These are phyloP conservation scores for Sugiyamaella marilandica DNA, from an alignment of 805 yeast genomes.

Conservation along the genomic window DNA sequence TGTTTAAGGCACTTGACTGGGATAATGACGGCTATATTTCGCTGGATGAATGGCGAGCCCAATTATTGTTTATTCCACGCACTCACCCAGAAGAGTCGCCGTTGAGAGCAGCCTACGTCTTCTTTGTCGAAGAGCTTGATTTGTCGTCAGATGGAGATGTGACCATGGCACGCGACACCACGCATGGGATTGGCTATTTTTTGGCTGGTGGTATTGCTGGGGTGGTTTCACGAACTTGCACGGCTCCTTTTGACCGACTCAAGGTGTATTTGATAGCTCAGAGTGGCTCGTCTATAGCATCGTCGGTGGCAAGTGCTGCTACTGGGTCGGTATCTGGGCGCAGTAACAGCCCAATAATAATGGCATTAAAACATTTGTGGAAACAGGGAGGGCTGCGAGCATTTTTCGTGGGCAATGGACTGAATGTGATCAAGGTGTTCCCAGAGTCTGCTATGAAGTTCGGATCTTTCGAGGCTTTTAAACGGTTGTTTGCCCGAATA, in stretches of 20 bases:
- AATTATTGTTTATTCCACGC: constrained; percentile 77
- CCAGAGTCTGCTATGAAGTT: constrained; percentile 98
- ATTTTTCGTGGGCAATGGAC: constrained; percentile 92
- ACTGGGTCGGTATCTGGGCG: not conserved
- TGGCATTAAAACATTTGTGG: constrained; percentile 78
- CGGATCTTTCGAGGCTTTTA: constrained; percentile 89
- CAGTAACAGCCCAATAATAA: constrained; percentile 64
- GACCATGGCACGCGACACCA: constrained; percentile 68
- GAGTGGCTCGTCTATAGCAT: constrained; percentile 36
- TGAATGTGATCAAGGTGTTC: constrained; percentile 87
- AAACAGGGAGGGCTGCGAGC: constrained; percentile 82
- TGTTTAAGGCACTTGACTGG: constrained; percentile 53
- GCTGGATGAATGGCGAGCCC: constrained; percentile 81
- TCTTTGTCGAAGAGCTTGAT: constrained; percentile 75
- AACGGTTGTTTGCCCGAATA: constrained; percentile 61
- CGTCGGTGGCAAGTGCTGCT: constrained; percentile 10
- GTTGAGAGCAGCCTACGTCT: constrained; percentile 71
- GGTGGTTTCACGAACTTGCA: constrained; percentile 90
- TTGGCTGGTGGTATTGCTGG: constrained; percentile 95
- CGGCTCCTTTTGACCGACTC: constrained; percentile 94
- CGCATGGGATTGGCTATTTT: constrained; percentile 85
- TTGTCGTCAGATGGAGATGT: constrained; percentile 90
- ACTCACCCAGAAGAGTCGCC: constrained; percentile 40
- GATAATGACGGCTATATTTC: constrained; percentile 64
- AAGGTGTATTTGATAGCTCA: constrained; percentile 92